Evolutionary conservation across 2,329 filamentous ascomycete genomes (phyloP), one percentile per base, ranked within the genome.

Genomic region (Aureobasidium zeae): DNA sequence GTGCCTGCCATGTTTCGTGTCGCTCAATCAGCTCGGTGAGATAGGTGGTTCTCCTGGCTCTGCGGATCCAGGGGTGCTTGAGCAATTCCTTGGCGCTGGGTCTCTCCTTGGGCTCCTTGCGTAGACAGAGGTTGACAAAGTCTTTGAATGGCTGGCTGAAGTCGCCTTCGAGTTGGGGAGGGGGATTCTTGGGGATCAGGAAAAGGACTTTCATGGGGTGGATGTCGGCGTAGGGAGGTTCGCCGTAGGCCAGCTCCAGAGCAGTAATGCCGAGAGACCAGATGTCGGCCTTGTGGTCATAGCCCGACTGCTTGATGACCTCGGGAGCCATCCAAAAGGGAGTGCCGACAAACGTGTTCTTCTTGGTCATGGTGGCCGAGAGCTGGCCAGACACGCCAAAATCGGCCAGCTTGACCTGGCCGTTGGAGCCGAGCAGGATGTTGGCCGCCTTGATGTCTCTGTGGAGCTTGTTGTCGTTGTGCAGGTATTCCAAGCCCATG

Each of bases 251-350:
- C 51, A 96, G 66, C 62, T 95, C 89, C 30, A 96, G 75, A 2
- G 89, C 88, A 1, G 89, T 95, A 59, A 95, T 95, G 28, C 89
- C 89, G 13, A 95, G 70, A 2, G 89, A 95, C 89, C 89, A 96
- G 47, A 96, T 94, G 59, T 96, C 89, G 32, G 89, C 89, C 67
- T 95, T 95, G 67, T 94, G 86, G 63, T 95, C 89, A 68, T 96
- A 95, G 36, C 89, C 89, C 46, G 87, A 94, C 63, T 98, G 89
- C 67, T 94, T 94, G 63, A 98, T 98, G 44, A 96, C 89, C 66
- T 98, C 89, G 9, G 89, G 89, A 2, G 91, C 89, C 89, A 98
- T 98, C 91, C 91, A 98, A 62, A 96, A 98, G 1, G 91, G 89
- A 0, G 89, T 96, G 24, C 91, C 91, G 22, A 98, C 89, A 62